Conservation (phyloP, 1,139 yeast species). For the Hyphopichia pseudoburtonii region DNA sequence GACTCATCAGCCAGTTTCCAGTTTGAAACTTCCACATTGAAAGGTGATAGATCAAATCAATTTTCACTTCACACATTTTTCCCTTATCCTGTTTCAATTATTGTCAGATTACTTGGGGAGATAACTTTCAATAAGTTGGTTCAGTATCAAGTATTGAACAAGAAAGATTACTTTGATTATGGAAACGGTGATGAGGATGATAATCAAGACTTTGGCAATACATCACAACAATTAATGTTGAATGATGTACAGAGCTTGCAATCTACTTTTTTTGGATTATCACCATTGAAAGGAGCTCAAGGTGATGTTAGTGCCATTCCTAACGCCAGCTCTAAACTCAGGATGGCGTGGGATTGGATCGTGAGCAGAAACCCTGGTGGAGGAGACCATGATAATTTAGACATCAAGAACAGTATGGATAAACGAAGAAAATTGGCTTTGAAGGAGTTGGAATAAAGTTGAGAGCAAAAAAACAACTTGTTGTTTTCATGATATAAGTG, state of each 20-base stretch:
- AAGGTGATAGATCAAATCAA: constrained; percentile 44
- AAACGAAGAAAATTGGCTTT: constrained; percentile 43
- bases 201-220: too few species aligned
- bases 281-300: constrained; percentile 42
- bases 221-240: too few species aligned
- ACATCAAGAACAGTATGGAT: constrained; percentile 33
- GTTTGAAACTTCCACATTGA: constrained; percentile 21
- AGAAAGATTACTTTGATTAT: constrained; percentile 23
- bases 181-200: constrained; percentile 21
- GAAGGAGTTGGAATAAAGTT: constrained; percentile 34
- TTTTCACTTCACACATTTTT: constrained; percentile 45
- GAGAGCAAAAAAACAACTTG: background rate
- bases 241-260: constrained; percentile 33
- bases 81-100: constrained; percentile 39
- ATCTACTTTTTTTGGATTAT: constrained; percentile 39
- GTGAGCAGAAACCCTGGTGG: constrained; percentile 10
- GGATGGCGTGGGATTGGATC: constrained; percentile 29
- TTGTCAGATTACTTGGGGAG: constrained; percentile 22
- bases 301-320: constrained; percentile 31
- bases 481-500: constrained; percentile 6
- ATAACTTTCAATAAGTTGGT: constrained; percentile 19
- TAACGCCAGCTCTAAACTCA: constrained; percentile 20
- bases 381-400: constrained; percentile 4
- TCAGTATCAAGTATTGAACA: constrained; percentile 24
- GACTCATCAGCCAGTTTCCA: too few species aligned